Evolutionary conservation across 169 alveolate genomes (phyloP).

Genomic region (Blepharisma undulans): DNA sequence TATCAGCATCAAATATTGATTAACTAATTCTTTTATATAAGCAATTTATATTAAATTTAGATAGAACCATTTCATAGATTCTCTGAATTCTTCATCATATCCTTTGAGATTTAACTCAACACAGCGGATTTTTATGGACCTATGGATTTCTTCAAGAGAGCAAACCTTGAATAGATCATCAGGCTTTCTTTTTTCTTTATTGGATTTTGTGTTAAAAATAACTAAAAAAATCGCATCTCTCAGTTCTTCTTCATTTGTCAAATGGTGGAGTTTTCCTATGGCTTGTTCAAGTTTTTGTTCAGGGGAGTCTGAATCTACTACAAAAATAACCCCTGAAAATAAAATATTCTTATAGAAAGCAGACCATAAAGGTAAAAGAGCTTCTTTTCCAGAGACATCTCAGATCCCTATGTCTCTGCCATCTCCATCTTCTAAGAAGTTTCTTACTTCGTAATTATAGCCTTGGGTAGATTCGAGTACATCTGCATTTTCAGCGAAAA

Average conservation of each 20-base stretch:
- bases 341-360: conserved; percentile 26
- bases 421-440: not conserved
- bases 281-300: not conserved
- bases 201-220: not conserved
- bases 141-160: not conserved
- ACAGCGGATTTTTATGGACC: not conserved
- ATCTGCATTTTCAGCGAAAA: not conserved
- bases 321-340: conserved; percentile 36
- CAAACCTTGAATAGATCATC: not conserved
- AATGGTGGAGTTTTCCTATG: conserved; percentile 1
- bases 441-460: conserved; percentile 3
- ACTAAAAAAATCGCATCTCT: conserved; percentile 37
- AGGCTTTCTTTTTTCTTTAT: not conserved
- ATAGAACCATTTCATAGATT: not conserved
- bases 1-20: not conserved
- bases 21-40: not conserved
- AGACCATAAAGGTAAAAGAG: conserved; percentile 25
- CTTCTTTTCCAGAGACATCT: conserved; percentile 37
- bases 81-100: not conserved
- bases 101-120: not conserved
- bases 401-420: conserved; percentile 25
- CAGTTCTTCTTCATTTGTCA: conserved; percentile 38
- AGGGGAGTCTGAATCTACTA: conserved; percentile 3
- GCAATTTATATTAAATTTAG: not conserved
- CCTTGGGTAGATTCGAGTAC: conserved; percentile 27